These are phyloP conservation scores for Dryas octopetala DNA, from an alignment of 306 rosid species.

Conservation along the genomic window DNA sequence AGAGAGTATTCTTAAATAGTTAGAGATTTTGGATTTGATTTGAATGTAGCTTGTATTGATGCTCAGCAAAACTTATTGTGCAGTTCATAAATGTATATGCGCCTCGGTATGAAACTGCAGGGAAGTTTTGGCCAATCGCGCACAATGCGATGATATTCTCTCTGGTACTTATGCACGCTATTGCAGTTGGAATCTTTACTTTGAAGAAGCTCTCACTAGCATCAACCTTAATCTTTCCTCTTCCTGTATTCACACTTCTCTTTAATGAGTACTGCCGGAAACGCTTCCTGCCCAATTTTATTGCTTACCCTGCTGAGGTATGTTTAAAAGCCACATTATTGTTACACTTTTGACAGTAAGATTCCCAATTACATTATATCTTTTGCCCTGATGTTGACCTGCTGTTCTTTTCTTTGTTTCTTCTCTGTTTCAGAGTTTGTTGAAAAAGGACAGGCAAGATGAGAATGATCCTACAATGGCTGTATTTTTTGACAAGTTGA, in stretches of 20 bases:
- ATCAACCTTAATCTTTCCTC: slow-evolving; percentile 57
- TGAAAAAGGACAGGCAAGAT: slow-evolving; percentile 81
- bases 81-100: slow-evolving; percentile 85
- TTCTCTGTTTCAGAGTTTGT: slow-evolving; percentile 59
- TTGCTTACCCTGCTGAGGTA: slow-evolving; percentile 83
- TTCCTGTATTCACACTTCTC: slow-evolving; percentile 80
- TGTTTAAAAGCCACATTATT: slow-evolving; percentile 25
- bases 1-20: neutral
- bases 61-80: slow-evolving; percentile 26
- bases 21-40: neutral
- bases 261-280: slow-evolving; percentile 93
- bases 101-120: slow-evolving; percentile 78
- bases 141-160: slow-evolving; percentile 84
- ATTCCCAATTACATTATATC: slow-evolving; percentile 1
- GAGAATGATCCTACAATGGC: slow-evolving; percentile 49
- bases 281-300: slow-evolving; percentile 79
- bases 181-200: slow-evolving; percentile 91
- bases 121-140: slow-evolving; percentile 87
- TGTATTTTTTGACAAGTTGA: slow-evolving; percentile 57
- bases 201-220: slow-evolving; percentile 53
- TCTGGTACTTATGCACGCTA: slow-evolving; percentile 85
- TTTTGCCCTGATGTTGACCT: slow-evolving; percentile 17
- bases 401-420: neutral
- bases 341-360: neutral
- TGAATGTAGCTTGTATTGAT: slow-evolving; percentile 24